Base-by-base conservation (phyloP, 495 filamentous ascomycete species). In the Lasiosphaeriaceae sp. region DNA sequence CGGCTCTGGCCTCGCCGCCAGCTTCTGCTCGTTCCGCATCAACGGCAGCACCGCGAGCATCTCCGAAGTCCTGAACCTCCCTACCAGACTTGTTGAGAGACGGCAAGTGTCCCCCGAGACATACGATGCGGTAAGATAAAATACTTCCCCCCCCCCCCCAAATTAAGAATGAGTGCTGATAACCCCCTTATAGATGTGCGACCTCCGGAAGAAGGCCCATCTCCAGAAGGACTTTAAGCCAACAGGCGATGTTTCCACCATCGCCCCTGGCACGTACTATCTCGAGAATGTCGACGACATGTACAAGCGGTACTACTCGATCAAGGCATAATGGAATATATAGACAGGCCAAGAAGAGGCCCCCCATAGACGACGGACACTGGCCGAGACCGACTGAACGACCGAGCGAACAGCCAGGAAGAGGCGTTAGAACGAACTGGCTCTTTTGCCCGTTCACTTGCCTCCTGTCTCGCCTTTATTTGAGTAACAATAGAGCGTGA, bases 171-270 rank as follows among this genome's bases (percentile, higher is more conserved):
- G 21, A 24, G 5, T 20, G 47, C 66, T 73, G 63, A 70, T 44
- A 12, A 23, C 23, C 52, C 14, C 11, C 16, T 21, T 48, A 11
- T 56, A 92, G 86, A 95, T 96, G 87, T 98, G 94, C 77, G 81
- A 88, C 58, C 82, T 97, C 61, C 89, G 94, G 61, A 90, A 97
- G 80, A 84, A 91, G 72, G 95, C 93, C 59, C 94, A 98, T 75
- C 77, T 97, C 65, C 81, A 96, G 80, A 97, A 96, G 80, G 74
- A 86, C 77, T 98, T 88, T 77, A 85, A 78, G 62, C 94, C 94
- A 37, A 59, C 77, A 49, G 94, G 94, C 56, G 85, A 84, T 46
- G 64, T 80, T n/a, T 88, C 90, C 37, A 90, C 85, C 59, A 81
- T 98, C n/a, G 70, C 77, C 60, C 77, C 83, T 54, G 89, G 87